Percentiles rank a stretch among this genome's conserved stretches.
phyloP scores from a whole-genome alignment of 352 stramenopile genomes.

The Phytophthora hybrid region DNA sequence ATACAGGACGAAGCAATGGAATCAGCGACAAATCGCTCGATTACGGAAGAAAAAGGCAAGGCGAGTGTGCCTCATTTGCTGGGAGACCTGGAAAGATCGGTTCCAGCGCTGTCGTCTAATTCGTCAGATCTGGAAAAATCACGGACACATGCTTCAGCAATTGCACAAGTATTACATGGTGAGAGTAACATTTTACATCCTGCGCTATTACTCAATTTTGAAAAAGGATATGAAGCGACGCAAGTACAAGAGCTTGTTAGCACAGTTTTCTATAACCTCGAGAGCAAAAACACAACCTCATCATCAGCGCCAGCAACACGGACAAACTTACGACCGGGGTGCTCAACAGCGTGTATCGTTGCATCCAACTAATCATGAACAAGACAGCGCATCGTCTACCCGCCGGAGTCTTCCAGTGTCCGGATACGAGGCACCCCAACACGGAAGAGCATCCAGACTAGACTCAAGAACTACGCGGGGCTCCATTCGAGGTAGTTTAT shows the following conservation, averaged over 20 bases:
- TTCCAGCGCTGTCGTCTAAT: constrained; percentile 31
- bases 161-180: constrained; percentile 74
- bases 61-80: constrained; percentile 36
- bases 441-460: background rate
- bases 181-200: constrained; percentile 57
- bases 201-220: constrained; percentile 71
- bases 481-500: constrained; percentile 4
- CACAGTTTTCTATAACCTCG: constrained; percentile 26
- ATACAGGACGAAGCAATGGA: constrained; percentile 43
- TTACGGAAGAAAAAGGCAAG: constrained; percentile 35
- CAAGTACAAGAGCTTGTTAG: constrained; percentile 48
- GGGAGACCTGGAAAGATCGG: constrained; percentile 44
- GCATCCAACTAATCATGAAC: constrained; percentile 5
- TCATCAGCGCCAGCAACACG: constrained; percentile 18
- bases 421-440: constrained; percentile 15
- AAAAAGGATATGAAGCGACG: constrained; percentile 56
- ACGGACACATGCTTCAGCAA: constrained; percentile 63
- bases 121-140: constrained; percentile 52
- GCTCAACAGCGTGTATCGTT: constrained; percentile 19
- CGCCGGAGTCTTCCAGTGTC: constrained; percentile 21
- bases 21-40: constrained; percentile 38
- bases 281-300: constrained; percentile 24
- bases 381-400: background rate
- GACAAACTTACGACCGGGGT: constrained; percentile 4
- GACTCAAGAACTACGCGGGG: constrained; percentile 10